A percentile compares a stretch with the other conserved stretches of the same genome.
These are phyloP conservation scores for Phycomyces blakesleeanus DNA, from an alignment of 192 early-diverging fungal species.

Conservation along the genomic window DNA sequence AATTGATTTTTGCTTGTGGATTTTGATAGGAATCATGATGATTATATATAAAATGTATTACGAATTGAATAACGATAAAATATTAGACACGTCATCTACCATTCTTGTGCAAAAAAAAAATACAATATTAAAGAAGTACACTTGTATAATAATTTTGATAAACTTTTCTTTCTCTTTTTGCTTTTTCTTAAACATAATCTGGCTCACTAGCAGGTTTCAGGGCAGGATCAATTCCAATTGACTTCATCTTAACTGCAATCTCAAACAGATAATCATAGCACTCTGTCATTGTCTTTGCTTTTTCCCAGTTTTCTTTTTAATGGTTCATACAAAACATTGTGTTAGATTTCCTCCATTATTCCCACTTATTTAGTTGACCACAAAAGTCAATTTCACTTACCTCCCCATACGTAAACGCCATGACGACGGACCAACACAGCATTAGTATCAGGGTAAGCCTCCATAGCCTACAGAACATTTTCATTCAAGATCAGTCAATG, in stretches of 20 bases:
- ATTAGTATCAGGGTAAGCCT: constrained; percentile 82
- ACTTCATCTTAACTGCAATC: constrained; percentile 91
- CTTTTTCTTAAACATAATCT: constrained; percentile 5
- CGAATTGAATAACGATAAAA: no score
- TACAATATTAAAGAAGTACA: no score
- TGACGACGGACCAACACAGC: constrained; percentile 94
- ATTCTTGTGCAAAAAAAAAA: no score
- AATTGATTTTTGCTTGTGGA: no score
- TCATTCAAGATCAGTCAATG: background rate
- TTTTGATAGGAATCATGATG: no score
- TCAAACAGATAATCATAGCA: constrained; percentile 99
- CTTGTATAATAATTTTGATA: no score
- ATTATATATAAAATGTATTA: no score
- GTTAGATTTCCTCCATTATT: no score
- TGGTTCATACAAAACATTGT: no score
- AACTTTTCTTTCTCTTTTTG: no score
- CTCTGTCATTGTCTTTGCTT: constrained; percentile 96
- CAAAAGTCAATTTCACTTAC: constrained; percentile 41
- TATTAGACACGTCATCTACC: no score
- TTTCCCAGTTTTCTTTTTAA: constrained; percentile 93
- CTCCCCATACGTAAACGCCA: constrained; percentile 97
- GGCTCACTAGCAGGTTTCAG: constrained; percentile 11
- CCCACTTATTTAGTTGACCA: no score
- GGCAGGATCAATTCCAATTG: constrained; percentile 75
- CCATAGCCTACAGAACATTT: constrained; percentile 64